Evolutionary conservation across 1,284 basidiomycete genomes (phyloP), one percentile per base, ranked within the genome.

Genomic region (Phylloporus gajari): DNA sequence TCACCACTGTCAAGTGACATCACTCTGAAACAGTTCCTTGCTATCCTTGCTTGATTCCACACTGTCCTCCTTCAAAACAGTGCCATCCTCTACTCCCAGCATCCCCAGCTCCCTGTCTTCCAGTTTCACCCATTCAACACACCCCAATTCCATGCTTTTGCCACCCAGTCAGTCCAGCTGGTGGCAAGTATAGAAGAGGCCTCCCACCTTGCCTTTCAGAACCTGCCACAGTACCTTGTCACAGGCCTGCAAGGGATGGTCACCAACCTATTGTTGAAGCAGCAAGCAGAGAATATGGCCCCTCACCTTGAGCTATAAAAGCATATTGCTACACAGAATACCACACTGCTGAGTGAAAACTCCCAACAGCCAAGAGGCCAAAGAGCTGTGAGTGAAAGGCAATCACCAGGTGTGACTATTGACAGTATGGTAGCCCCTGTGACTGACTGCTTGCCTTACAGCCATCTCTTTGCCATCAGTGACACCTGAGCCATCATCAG

Each of bases 21-120:
- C 40, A 38, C 60, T n/a, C 25, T 61, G 21, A 61, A 40, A 12
- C 35, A 61, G 35, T 61, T 61, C 17, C 60, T 61, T 8, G 11
- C 60, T 40, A 25, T 61, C 23, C 60, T 61, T 15, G 7, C 32
- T n/a, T 61, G 60, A 38, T 40, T 61, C 13, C 60, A 5, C 23
- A n/a, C 25, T 40, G 38, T 82, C 38, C 70, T 83, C 13, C 70
- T 81, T 44, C 79, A 83, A 69, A 80, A 82, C 65, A 64, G 72
- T n/a, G 81, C 79, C 15, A 59, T 82, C 3, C 72, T 81, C 5
- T 79, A 68, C 63, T 56, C 65, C 0, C 35, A 65, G 8, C 46
- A 80, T 64, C 76, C 79, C 13, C 17, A 69, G 3, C 53, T 68
- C 13, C 38, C 75, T 17, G 48, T 81, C 30, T 80, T 77, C 38